A percentile compares a stretch with the other conserved stretches of the same genome.
Conservation (phyloP, 495 filamentous ascomycete genomes). For the Talaromyces nanjingensis region DNA sequence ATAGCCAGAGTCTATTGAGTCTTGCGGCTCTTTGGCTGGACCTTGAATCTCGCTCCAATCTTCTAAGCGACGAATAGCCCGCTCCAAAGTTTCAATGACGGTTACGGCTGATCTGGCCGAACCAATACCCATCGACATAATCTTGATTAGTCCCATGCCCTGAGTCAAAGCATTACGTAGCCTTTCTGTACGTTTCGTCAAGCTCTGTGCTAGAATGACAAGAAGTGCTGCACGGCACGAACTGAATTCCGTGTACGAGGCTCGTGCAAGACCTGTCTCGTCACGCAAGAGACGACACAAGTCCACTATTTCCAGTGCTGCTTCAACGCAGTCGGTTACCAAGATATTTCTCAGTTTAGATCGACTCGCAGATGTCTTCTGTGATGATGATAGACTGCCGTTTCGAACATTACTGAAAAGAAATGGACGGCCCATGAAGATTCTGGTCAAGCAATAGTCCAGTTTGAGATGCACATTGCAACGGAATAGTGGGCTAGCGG, state of each 20-base stretch:
- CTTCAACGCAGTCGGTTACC: slow-evolving; percentile 42
- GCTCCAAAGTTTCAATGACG: slow-evolving; percentile 45
- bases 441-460: slow-evolving; percentile 40
- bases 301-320: slow-evolving; percentile 43
- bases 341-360: slow-evolving; percentile 36
- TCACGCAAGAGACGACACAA: slow-evolving; percentile 41
- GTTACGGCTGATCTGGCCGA: slow-evolving; percentile 44
- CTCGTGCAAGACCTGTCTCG: slow-evolving; percentile 41
- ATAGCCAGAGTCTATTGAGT: slow-evolving; percentile 35
- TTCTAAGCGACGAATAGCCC: slow-evolving; percentile 39
- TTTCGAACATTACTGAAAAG: slow-evolving; percentile 38
- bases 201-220: slow-evolving; percentile 40
- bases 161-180: slow-evolving; percentile 38
- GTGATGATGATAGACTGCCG: slow-evolving; percentile 17
- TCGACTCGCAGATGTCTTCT: slow-evolving; percentile 28
- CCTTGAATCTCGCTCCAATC: slow-evolving; percentile 33
- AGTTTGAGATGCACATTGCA: slow-evolving; percentile 44
- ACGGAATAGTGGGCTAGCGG: slow-evolving; percentile 32
- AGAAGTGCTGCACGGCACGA: slow-evolving; percentile 44
- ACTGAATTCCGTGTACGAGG: slow-evolving; percentile 46
- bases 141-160: slow-evolving; percentile 43
- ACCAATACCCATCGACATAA: slow-evolving; percentile 45
- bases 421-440: slow-evolving; percentile 45
- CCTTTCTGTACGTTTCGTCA: slow-evolving; percentile 42
- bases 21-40: slow-evolving; percentile 17